Evolutionary conservation across 768 basidiomycete genomes (phyloP), one percentile per base, ranked within the genome.

Genomic region (Pholiota conissans): DNA sequence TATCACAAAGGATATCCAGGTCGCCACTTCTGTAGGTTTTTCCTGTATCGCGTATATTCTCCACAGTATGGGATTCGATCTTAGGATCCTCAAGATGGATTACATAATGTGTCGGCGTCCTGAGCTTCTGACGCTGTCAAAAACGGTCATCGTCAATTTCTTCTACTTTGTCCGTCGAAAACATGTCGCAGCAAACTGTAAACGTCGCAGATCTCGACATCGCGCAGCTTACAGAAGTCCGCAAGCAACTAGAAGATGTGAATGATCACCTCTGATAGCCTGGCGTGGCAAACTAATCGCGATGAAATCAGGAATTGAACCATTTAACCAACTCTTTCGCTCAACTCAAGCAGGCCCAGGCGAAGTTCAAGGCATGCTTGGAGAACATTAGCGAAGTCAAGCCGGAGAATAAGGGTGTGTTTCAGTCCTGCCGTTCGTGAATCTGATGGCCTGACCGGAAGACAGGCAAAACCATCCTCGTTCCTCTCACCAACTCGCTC

Each of bases 401-500:
- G 60, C 82, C 84, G 0, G 76, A 81, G 52, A 93, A 93, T 69
- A 76, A 82, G 62, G 78, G 87, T 84, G 59, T 32, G 73, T 66
- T 6, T 53, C 29, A 24, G 2, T 45, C n/a, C 4, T 29, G 48
- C 7, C 34, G 22, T 6, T 42, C 40, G 20, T 56, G 49, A 29
- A 27, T 16, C 1, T 13, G 27, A n/a, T 53, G 11, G 42, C 42
- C 18, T 50, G 42, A 46, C 9, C 16, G 5, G 28, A 6, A 8
- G 11, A 11, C 63, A 98, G 96, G 81, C 63, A 95, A 93, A 79
- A 85, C 88, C 20, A 84, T 97, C 60, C 79, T 98, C 13, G 92
- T 98, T 9, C 96, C 97, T 5, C 73, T 98, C 54, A 98, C 95
- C 14, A 93, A 91, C 71, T 98, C 95, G 0, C 82, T 99, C 2